Percentiles rank a stretch among this genome's conserved stretches.
Conservation (phyloP, 1,284 basidiomycete species). For the Cystobasidium pallidum region DNA sequence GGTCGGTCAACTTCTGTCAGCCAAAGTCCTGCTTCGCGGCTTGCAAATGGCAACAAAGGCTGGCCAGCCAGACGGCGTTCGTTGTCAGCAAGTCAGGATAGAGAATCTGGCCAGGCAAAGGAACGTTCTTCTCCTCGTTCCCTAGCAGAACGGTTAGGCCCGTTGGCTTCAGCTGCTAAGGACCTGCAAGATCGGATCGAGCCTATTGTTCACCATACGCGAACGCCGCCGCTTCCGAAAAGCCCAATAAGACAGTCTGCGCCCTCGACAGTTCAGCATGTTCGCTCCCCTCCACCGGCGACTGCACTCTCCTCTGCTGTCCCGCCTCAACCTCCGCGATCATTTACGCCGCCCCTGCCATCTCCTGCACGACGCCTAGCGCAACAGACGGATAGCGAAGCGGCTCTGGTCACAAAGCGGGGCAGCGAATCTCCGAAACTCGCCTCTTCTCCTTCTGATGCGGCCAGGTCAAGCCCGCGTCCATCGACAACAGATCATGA, state of each 20-base stretch:
- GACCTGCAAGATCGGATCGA: constrained; percentile 16
- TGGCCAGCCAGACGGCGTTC: constrained; percentile 9
- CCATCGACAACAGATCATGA: constrained; percentile 20
- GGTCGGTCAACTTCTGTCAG: constrained; percentile 16
- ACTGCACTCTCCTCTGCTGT: background rate
- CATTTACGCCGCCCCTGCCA: constrained; percentile 11
- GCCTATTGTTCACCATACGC: background rate
- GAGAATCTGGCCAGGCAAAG: background rate
- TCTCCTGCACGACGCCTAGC: background rate
- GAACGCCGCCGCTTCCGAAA: constrained; percentile 11
- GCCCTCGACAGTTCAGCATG: background rate
- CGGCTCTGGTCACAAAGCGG: background rate
- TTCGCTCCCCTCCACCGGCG: background rate
- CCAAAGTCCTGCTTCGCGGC: background rate
- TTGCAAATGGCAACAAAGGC: background rate
- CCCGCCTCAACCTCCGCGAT: background rate
- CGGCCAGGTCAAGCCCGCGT: constrained; percentile 3
- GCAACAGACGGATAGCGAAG: background rate
- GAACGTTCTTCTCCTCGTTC: constrained; percentile 17
- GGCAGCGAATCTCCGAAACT: constrained; percentile 18
- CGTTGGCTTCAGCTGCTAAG: constrained; percentile 12
- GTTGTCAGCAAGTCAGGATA: constrained; percentile 4
- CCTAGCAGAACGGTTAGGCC: constrained; percentile 17
- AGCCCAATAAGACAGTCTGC: constrained; percentile 13
- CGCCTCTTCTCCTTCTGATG: constrained; percentile 31